Base-by-base conservation (phyloP, 192 early-diverging fungal genomes). In the Phycomyces nitens region DNA sequence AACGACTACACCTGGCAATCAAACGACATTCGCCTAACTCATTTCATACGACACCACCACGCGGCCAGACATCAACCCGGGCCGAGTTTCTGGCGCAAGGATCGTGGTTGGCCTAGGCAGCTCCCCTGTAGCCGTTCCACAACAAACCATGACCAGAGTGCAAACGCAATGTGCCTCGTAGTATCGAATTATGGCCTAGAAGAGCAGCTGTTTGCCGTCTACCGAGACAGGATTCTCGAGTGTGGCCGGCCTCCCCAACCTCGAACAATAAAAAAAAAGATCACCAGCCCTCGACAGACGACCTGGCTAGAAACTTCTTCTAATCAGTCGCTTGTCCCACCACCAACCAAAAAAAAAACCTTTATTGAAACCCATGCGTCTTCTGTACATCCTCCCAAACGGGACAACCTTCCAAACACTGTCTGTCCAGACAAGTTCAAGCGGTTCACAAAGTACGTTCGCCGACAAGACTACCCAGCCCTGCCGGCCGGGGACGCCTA, bases 1-100 rank as follows among this genome's bases (percentile, higher is more conserved):
- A 73, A 73, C 18, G 71, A 73, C 42, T 73, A 53, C 41, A 73
- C 71, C 11, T 73, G 71, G 71, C 44, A 73, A 40, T 67, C 65
- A 23, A 73, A 73, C 42, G 71, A 73, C 40, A 73, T 73, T 65
- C 66, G 57, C 6, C 29, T 73, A n/a, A 64, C 71, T 9, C 23
- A 38, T 14, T 58, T 63, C 41, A 62, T 73, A 9, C 61, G 66
- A 41, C 18, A 47, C 38, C 42, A 41, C 10, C 60, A 69, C 22
- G 27, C 18, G 16, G 53, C 29, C 26, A 42, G 38, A 15, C 4
- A 39, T 8, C 21, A 34, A 24, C 11, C 49, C 38, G 43, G 38
- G 11, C 23, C 63, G 2, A 61, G 52, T 76, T 86, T 68, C 27
- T 73, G 65, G 65, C 27, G 65, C 21, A 66, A 61, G 34, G 65